Percentiles rank a stretch among this genome's conserved stretches.
Evolutionary conservation across 2,329 filamentous ascomycete species (phyloP).

Genomic region (Xylaria sp.): DNA sequence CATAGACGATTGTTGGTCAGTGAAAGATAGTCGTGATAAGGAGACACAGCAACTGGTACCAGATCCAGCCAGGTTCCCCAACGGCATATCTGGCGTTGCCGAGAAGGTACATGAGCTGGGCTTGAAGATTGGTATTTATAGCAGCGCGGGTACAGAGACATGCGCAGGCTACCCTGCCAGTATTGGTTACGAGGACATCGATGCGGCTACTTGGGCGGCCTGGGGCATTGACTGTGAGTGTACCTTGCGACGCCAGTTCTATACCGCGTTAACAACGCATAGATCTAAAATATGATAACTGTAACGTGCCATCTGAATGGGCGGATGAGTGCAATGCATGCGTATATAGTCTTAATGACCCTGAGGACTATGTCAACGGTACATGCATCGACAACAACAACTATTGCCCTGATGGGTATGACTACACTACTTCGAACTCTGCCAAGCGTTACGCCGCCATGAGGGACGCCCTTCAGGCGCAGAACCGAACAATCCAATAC

Average conservation of each 20-base stretch:
- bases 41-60: slow-evolving; percentile 51
- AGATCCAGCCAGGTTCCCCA: slow-evolving; percentile 59
- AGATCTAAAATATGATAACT: slow-evolving; percentile 65
- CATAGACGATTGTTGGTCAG: slow-evolving; percentile 67
- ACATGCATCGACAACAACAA: slow-evolving; percentile 17
- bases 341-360: slow-evolving; percentile 26
- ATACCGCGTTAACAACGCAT: slow-evolving; percentile 25
- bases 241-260: neutral
- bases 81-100: slow-evolving; percentile 61
- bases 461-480: slow-evolving; percentile 55
- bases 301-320: slow-evolving; percentile 49
- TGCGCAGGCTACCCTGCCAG: slow-evolving; percentile 64
- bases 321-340: slow-evolving; percentile 42
- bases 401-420: slow-evolving; percentile 50
- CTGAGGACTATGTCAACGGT: slow-evolving; percentile 22
- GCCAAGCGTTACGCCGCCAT: slow-evolving; percentile 55
- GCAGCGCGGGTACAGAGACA: slow-evolving; percentile 57
- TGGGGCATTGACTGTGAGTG: slow-evolving; percentile 63
- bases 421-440: slow-evolving; percentile 55
- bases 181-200: slow-evolving; percentile 60
- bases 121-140: slow-evolving; percentile 69
- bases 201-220: slow-evolving; percentile 61
- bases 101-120: slow-evolving; percentile 60
- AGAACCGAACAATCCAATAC: slow-evolving; percentile 55
- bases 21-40: slow-evolving; percentile 49